These are phyloP conservation scores for Fusarium lyarnte DNA, from an alignment of 2,329 filamentous ascomycete genomes.

Conservation along the genomic window DNA sequence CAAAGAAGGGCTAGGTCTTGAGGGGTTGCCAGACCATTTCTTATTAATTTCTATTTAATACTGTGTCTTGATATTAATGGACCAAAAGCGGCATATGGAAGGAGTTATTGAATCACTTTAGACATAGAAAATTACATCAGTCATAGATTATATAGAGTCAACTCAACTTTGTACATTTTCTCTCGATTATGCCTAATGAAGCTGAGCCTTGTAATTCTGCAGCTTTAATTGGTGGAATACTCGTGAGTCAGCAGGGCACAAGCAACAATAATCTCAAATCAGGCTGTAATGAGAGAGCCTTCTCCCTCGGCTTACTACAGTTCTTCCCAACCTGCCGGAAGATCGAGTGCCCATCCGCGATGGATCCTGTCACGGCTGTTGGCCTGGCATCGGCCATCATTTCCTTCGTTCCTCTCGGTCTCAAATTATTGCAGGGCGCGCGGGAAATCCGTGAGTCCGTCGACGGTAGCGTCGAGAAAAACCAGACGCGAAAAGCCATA, in stretches of 20 bases:
- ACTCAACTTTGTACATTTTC: not conserved
- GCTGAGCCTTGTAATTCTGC: not conserved
- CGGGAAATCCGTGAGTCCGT: too few relatives aligned
- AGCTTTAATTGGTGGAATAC: not conserved
- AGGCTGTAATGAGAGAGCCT: not conserved
- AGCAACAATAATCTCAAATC: not conserved
- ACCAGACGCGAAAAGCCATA: too few relatives aligned
- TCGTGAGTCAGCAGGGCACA: not conserved
- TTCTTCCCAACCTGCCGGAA: not conserved
- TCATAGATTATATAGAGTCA: not conserved
- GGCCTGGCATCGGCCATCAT: not conserved
- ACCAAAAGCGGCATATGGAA: not conserved
- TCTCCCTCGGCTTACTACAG: too few relatives aligned
- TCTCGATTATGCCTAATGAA: accelerated
- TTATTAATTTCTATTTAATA: not conserved
- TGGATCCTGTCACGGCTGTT: not conserved
- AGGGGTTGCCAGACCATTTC: not conserved
- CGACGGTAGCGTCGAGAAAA: too few relatives aligned
- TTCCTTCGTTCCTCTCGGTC: not conserved
- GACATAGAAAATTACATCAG: not conserved
- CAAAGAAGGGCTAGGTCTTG: not conserved
- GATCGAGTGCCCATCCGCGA: not conserved
- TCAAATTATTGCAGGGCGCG: not conserved
- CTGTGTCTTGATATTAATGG: accelerated
- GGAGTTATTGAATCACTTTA: not conserved